phyloP scores from a whole-genome alignment of 2,329 filamentous ascomycete species.

The Sporothrix brasiliensis region DNA sequence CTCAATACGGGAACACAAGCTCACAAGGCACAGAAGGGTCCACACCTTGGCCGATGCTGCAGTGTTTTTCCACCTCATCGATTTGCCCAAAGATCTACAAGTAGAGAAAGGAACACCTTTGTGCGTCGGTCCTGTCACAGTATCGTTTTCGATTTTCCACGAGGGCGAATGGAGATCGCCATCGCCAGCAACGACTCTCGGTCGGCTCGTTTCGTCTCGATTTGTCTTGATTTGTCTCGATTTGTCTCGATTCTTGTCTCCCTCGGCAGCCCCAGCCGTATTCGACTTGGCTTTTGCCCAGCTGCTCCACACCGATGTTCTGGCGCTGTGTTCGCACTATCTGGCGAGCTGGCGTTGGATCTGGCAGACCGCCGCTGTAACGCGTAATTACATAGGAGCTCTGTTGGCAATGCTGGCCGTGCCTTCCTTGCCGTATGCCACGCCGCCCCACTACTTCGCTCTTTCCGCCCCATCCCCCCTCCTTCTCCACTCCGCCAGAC shows the following conservation, averaged over 20 bases:
- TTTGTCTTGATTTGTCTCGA: not conserved
- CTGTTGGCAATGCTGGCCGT: not conserved
- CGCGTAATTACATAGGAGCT: not conserved
- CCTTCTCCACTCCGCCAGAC: conserved; percentile 18
- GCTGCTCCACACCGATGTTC: not conserved
- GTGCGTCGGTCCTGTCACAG: not conserved
- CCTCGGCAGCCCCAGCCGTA: conserved; percentile 6
- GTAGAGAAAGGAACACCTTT: not conserved
- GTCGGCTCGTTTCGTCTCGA: too few relatives aligned
- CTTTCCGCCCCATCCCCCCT: conserved; percentile 8
- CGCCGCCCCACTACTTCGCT: not conserved
- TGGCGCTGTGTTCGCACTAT: not conserved
- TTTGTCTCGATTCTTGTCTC: not conserved
- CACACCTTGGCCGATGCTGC: not conserved
- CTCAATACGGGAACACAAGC: not conserved
- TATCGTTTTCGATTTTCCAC: too few relatives aligned
- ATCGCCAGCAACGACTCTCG: too few relatives aligned
- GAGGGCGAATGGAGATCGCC: too few relatives aligned
- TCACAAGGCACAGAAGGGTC: not conserved
- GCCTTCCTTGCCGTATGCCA: not conserved
- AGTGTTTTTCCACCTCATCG: not conserved
- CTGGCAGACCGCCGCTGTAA: conserved; percentile 2
- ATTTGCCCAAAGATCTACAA: not conserved
- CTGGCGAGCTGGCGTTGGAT: too few relatives aligned
- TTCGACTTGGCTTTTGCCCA: conserved; percentile 9